Base-by-base conservation (phyloP, 139 green algal genomes). In the Yamagishiella unicocca region DNA sequence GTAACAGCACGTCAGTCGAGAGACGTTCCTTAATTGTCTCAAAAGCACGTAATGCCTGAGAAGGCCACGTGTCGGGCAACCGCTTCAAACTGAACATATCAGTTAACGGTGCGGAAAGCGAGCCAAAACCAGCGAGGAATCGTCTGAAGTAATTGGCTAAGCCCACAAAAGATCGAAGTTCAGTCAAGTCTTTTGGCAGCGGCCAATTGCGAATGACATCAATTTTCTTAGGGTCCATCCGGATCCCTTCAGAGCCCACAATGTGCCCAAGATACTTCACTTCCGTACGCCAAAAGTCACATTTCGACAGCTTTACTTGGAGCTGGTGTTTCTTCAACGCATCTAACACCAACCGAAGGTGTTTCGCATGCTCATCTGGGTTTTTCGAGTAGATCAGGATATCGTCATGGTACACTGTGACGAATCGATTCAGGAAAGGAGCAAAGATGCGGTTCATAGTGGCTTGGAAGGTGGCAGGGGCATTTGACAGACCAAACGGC, bases 331-430 rank as follows among this genome's bases (percentile, higher is more conserved):
- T 50, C 14, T 77, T 35, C 5, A 96, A 67, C 10, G 89, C 21
- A 3, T 83, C n/a, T 2, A 95, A 61, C 1, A 94, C 88, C 29
- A 72, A 66, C 27, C 75, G 33, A 4, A 94, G 33, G 68, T 95
- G 89, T 31, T 70, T 7, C 66, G 66, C 19, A 80, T 95, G 92
- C n/a, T 93, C 85, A 25, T 92, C 77, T 27, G 24, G 35, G 37
- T 24, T 90, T 22, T 80, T 61, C 31, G 61, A 88, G 61, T 84
- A 93, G 19, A 94, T 91, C 24, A 93, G 68, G 4, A 93, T 90
- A 45, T 96, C 90, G 85, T 94, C 90, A 2, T 95, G 71, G 37
- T 93, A 95, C 27, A 94, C 78, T 22, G 91, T 35, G 0, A 96
- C 85, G 64, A 90, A 94, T 17, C 81, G 43, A 67, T 92, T 88